These are phyloP conservation scores for Tetrahymena thermophila DNA, from an alignment of 73 alveolate genomes.

Conservation along the genomic window DNA sequence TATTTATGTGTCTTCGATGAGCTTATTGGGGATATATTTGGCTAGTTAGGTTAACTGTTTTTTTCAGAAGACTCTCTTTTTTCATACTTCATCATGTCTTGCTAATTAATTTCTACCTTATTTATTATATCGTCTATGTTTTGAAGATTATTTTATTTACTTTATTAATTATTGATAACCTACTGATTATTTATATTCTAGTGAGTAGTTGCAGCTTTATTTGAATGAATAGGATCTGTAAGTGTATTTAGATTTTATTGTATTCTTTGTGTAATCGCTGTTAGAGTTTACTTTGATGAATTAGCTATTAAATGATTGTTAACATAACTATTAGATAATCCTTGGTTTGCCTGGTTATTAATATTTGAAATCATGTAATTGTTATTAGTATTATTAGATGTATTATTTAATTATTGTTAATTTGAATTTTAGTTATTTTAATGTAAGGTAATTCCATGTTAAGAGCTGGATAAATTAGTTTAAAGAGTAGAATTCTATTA, in stretches of 20 bases:
- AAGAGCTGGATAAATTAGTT: not conserved
- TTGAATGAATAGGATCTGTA: not conserved
- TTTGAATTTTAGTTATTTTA: not conserved
- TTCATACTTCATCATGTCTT: not conserved
- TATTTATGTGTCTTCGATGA: not conserved
- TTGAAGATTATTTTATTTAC: not conserved
- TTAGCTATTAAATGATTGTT: not conserved
- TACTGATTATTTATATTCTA: not conserved
- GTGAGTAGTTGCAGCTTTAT: not conserved
- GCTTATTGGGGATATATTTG: not conserved
- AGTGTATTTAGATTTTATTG: not conserved
- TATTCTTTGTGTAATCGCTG: not conserved
- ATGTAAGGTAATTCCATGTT: not conserved
- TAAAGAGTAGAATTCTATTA: not conserved
- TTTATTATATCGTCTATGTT: not conserved
- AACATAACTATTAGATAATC: not conserved
- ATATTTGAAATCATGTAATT: not conserved
- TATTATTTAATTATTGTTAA: not conserved
- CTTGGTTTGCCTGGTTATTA: not conserved
- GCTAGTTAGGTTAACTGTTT: not conserved
- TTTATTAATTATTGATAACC: no score
- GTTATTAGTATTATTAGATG: not conserved
- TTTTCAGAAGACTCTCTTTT: not conserved
- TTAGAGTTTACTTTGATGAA: not conserved
- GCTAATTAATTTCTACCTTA: not conserved